Evolutionary conservation across 805 yeast species (phyloP).

Genomic region (Brettanomyces naardenensis): DNA sequence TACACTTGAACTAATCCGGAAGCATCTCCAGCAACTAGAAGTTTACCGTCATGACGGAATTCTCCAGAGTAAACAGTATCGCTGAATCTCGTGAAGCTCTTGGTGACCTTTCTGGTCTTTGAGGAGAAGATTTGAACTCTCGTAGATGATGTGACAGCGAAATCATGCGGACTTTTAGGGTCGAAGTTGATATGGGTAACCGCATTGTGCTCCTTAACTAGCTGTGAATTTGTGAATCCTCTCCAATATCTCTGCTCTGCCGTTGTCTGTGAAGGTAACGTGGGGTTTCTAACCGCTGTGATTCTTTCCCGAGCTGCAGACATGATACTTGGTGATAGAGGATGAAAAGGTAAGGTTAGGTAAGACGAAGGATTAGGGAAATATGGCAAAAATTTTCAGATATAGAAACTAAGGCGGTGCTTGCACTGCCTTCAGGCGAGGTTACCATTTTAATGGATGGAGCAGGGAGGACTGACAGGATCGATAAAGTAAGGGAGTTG

Average conservation of each 20-base stretch:
- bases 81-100: slow-evolving; percentile 80
- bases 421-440: no score
- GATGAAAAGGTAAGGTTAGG: no score
- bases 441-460: no score
- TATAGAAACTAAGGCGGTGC: no score
- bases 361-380: no score
- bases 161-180: slow-evolving; percentile 79
- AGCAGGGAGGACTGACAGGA: background rate
- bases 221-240: slow-evolving; percentile 72
- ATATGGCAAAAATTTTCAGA: no score
- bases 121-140: slow-evolving; percentile 89
- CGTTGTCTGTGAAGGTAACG: slow-evolving; percentile 75
- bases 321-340: no score
- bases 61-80: slow-evolving; percentile 91
- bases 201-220: slow-evolving; percentile 90
- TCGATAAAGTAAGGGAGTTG: no score
- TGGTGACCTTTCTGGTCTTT: slow-evolving; percentile 85
- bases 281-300: slow-evolving; percentile 58
- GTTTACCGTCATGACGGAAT: slow-evolving; percentile 83
- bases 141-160: slow-evolving; percentile 88
- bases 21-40: slow-evolving; percentile 91
- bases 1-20: slow-evolving; percentile 87
- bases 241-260: slow-evolving; percentile 96
- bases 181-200: slow-evolving; percentile 83
- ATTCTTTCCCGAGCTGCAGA: slow-evolving; percentile 65